Evolutionary conservation across 371 early-diverging fungal species (phyloP).

Genomic region (Chytridium lagenaria): DNA sequence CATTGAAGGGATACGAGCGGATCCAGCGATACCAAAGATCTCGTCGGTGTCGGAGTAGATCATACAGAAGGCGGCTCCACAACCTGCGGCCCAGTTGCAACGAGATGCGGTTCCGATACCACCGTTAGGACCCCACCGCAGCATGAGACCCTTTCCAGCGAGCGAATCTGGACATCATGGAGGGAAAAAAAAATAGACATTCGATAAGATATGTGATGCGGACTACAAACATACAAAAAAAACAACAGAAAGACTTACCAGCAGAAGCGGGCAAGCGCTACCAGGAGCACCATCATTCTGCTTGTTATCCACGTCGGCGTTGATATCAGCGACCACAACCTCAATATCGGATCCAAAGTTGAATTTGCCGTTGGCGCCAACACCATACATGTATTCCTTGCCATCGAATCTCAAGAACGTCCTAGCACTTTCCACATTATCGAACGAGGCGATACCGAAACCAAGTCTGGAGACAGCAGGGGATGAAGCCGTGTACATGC

Average conservation of each 20-base stretch:
- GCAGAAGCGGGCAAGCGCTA: background rate
- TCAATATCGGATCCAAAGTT: background rate
- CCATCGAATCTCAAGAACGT: background rate
- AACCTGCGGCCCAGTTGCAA: background rate
- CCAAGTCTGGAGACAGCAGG: conserved; percentile 68
- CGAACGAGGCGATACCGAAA: conserved; percentile 75
- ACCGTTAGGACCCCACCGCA: conserved; percentile 25
- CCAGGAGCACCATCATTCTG: conserved; percentile 11
- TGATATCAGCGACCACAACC: conserved; percentile 11
- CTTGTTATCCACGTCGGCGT: conserved; percentile 9
- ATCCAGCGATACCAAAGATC: conserved; percentile 42
- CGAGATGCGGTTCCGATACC: background rate
- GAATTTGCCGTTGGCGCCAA: conserved; percentile 5
- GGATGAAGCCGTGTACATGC: background rate
- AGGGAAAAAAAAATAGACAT: no score
- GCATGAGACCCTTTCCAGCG: conserved; percentile 14
- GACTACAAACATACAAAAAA: no score
- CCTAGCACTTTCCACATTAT: conserved; percentile 47
- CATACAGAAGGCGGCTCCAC: conserved; percentile 14
- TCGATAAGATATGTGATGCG: no score
- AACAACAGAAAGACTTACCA: conserved; percentile 24
- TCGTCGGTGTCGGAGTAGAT: conserved; percentile 17
- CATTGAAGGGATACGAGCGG: conserved; percentile 12
- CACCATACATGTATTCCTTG: background rate
- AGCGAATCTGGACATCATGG: no score